phyloP scores from a whole-genome alignment of 1,284 basidiomycete genomes.

The Ceraceosorus guamensis region DNA sequence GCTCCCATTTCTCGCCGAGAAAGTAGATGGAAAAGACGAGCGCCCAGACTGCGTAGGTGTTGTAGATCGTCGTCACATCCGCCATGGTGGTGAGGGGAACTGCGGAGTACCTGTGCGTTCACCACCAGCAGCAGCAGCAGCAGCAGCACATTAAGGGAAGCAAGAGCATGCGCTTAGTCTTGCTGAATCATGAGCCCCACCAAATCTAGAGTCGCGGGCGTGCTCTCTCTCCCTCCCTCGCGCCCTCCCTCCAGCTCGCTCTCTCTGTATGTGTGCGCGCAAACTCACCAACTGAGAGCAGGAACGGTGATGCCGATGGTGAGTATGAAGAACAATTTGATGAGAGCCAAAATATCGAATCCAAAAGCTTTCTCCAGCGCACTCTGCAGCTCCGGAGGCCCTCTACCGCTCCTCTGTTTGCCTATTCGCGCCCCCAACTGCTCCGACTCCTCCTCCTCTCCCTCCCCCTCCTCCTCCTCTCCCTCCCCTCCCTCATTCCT shows the following conservation, averaged over 20 bases:
- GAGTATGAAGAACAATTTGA: conserved; percentile 25
- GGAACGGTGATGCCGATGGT: conserved; percentile 42
- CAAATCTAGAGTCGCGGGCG: too few relatives aligned
- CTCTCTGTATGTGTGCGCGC: not conserved
- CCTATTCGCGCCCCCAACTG: too few relatives aligned
- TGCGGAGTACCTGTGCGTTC: conserved; percentile 28
- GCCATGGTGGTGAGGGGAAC: conserved; percentile 47
- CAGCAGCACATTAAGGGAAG: too few relatives aligned
- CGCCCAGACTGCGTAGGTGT: conserved; percentile 46
- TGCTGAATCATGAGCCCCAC: too few relatives aligned
- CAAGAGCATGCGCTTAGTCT: too few relatives aligned
- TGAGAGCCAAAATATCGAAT: conserved; percentile 13
- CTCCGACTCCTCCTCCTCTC: too few relatives aligned
- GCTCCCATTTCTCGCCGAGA: conserved; percentile 41
- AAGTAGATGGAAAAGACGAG: conserved; percentile 46
- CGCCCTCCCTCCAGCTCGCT: too few relatives aligned
- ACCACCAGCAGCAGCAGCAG: too few relatives aligned
- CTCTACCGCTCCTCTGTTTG: not conserved
- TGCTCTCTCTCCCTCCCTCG: too few relatives aligned
- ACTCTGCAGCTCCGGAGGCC: not conserved
- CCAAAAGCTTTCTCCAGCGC: conserved; percentile 1
- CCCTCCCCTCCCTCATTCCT: not conserved
- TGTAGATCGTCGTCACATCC: conserved; percentile 47
- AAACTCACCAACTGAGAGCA: conserved; percentile 35
- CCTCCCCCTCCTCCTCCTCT: not conserved